A percentile compares a stretch with the other conserved stretches of the same genome.
Evolutionary conservation across 2,329 filamentous ascomycete genomes (phyloP).

Genomic region (Diplodia intermedia): DNA sequence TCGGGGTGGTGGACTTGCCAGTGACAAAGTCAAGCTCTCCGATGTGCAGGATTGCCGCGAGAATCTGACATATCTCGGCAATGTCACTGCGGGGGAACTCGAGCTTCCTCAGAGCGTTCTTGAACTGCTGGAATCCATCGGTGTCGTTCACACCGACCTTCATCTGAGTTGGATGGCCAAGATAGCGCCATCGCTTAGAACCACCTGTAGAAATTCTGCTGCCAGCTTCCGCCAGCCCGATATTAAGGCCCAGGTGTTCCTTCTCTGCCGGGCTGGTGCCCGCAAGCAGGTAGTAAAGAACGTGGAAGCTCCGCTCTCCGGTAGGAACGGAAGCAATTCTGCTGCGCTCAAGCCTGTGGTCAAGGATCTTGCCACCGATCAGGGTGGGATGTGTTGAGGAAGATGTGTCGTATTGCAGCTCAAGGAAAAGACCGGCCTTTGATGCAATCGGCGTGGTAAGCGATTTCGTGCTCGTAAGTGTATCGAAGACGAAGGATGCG

Average conservation of each 20-base stretch:
- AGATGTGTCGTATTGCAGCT: constrained; percentile 94
- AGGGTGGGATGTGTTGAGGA: constrained; percentile 83
- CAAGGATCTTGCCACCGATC: constrained; percentile 91
- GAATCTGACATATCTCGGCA: constrained; percentile 93
- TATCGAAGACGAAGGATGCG: constrained; percentile 94
- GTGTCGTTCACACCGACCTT: constrained; percentile 97
- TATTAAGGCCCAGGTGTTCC: constrained; percentile 75
- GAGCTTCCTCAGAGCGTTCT: constrained; percentile 89
- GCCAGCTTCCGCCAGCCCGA: constrained; percentile 61
- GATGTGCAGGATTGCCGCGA: constrained; percentile 94
- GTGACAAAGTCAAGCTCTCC: constrained; percentile 94
- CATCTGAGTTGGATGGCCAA: constrained; percentile 94
- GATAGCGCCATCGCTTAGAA: constrained; percentile 92
- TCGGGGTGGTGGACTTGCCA: constrained; percentile 76
- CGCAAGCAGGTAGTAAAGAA: constrained; percentile 92
- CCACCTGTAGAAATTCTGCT: constrained; percentile 61
- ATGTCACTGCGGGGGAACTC: constrained; percentile 94
- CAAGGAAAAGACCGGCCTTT: constrained; percentile 93
- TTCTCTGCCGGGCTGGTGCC: constrained; percentile 93
- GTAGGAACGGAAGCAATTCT: constrained; percentile 91
- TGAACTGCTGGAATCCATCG: constrained; percentile 96
- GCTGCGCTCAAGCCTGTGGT: constrained; percentile 91
- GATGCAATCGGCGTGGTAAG: constrained; percentile 94
- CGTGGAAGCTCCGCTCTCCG: constrained; percentile 94
- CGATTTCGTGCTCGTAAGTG: constrained; percentile 95